Conservation (phyloP, 2,329 filamentous ascomycete genomes). For the Sarocladium kiliense region DNA sequence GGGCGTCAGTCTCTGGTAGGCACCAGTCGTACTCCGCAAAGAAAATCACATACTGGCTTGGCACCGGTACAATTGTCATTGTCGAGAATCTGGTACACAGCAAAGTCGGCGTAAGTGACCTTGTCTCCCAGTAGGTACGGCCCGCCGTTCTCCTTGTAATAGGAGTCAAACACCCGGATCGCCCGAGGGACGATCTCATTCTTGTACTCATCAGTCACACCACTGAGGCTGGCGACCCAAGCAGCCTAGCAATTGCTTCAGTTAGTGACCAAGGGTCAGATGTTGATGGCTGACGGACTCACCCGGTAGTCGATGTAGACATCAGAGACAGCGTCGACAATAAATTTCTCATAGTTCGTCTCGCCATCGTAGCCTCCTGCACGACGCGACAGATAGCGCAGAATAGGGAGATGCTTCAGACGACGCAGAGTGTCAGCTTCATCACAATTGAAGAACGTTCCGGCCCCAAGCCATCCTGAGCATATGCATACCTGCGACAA, state of each 20-base stretch:
- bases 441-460: no score
- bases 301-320: constrained; percentile 35
- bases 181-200: constrained; percentile 17
- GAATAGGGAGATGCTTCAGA: constrained; percentile 18
- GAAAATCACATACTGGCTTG: background rate
- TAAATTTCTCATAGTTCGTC: constrained; percentile 29
- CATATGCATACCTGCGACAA: constrained; percentile 18
- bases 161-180: constrained; percentile 18
- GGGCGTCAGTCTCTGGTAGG: no score
- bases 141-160: constrained; percentile 5
- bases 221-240: constrained; percentile 22
- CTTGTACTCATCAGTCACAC: constrained; percentile 24
- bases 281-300: constrained; percentile 12
- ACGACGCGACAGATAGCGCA: constrained; percentile 30
- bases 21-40: no score
- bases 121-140: constrained; percentile 30
- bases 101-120: constrained; percentile 33
- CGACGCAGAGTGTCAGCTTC: constrained; percentile 21
- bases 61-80: constrained; percentile 20
- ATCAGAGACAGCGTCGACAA: constrained; percentile 30
- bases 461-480: no score
- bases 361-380: constrained; percentile 30
- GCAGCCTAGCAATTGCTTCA: no score
- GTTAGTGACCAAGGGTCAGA: no score
- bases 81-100: constrained; percentile 32